Evolutionary conservation across 306 rosid genomes (phyloP).

Genomic region (Prunus campanulata): DNA sequence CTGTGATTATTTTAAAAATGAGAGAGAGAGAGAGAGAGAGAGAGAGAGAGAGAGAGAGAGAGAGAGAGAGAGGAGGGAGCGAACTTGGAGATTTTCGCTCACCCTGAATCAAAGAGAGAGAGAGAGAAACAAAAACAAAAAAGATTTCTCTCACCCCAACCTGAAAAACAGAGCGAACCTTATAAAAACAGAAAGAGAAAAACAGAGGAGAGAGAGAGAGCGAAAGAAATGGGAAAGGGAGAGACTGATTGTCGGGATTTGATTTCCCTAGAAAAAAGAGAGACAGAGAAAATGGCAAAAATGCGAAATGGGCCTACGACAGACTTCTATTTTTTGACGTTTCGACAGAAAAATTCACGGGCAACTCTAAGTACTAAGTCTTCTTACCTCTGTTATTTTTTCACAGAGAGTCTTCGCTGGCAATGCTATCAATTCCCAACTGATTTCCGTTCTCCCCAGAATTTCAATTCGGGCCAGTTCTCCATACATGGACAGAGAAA

Average conservation of each 20-base stretch:
- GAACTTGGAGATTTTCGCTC: slow-evolving; percentile 7
- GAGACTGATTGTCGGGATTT: slow-evolving; percentile 43
- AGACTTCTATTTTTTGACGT: slow-evolving; percentile 39
- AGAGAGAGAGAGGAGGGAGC: slow-evolving; percentile 17
- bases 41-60: slow-evolving; percentile 15
- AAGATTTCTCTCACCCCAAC: slow-evolving; percentile 61
- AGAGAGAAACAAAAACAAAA: background rate
- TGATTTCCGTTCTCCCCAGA: slow-evolving; percentile 17
- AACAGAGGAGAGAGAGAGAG: slow-evolving; percentile 1
- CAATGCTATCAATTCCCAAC: slow-evolving; percentile 36
- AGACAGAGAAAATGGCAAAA: slow-evolving; percentile 28
- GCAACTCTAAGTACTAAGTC: slow-evolving; percentile 16
- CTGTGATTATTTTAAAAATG: background rate
- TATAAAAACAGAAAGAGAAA: slow-evolving; percentile 15
- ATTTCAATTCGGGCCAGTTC: slow-evolving; percentile 6
- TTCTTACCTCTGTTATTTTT: slow-evolving; percentile 15
- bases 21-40: background rate
- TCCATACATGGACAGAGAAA: slow-evolving; percentile 3
- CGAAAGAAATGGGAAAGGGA: slow-evolving; percentile 23
- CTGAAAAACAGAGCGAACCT: slow-evolving; percentile 31
- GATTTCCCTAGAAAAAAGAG: slow-evolving; percentile 29
- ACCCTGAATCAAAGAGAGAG: slow-evolving; percentile 10
- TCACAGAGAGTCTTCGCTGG: slow-evolving; percentile 38
- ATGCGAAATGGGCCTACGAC: slow-evolving; percentile 35
- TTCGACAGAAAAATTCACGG: slow-evolving; percentile 40